These are phyloP conservation scores for Phialocephala subalpina DNA, from an alignment of 2,329 filamentous ascomycete genomes.

Conservation along the genomic window DNA sequence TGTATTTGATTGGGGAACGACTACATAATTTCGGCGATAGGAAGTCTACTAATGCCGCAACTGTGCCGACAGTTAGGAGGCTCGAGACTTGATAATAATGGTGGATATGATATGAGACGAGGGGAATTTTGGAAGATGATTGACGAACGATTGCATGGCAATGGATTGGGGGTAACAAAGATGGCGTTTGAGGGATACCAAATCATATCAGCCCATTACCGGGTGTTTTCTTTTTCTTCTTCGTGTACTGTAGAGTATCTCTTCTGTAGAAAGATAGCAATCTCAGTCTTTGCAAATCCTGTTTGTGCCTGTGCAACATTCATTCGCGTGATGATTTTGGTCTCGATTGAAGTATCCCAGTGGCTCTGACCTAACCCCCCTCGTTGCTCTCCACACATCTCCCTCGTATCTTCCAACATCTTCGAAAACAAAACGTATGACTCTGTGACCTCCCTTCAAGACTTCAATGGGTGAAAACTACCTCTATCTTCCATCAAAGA, in stretches of 20 bases:
- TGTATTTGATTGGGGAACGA: constrained; percentile 93
- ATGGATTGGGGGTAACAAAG: neutral
- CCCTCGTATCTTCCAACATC: no score
- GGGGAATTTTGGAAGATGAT: neutral
- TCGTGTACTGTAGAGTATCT: neutral
- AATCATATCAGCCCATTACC: neutral
- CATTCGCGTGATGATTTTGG: no score
- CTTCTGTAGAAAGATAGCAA: constrained; percentile 4
- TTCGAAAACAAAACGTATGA: no score
- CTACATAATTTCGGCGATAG: constrained; percentile 87
- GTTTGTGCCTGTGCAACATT: no score
- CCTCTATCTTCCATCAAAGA: no score
- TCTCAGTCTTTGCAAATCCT: neutral
- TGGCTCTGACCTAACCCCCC: no score
- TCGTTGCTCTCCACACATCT: no score
- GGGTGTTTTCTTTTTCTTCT: neutral
- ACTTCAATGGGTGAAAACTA: no score
- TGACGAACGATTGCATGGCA: constrained; percentile 7
- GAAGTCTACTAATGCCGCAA: constrained; percentile 30
- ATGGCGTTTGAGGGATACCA: constrained; percentile 9
- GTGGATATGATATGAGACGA: constrained; percentile 5
- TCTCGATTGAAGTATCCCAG: no score
- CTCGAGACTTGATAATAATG: constrained; percentile 37
- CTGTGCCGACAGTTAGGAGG: constrained; percentile 35
- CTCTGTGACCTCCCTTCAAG: no score